phyloP scores from a whole-genome alignment of 495 filamentous ascomycete species.

The Astrocystis sublimbata region DNA sequence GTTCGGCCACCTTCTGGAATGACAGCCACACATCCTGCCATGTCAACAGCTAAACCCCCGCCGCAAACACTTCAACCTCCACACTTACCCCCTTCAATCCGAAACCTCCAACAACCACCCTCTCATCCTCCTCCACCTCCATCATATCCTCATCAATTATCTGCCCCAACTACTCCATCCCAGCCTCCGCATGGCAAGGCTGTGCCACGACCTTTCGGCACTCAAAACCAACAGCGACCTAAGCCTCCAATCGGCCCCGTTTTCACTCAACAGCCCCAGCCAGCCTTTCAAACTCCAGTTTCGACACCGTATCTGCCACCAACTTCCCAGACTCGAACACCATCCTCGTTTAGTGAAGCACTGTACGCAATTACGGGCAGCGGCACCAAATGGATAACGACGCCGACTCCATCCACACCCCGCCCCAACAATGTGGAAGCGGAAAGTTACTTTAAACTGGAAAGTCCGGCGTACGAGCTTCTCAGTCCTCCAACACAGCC shows the following conservation, averaged over 20 bases:
- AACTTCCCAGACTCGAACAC: constrained; percentile 25
- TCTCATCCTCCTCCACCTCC: constrained; percentile 4
- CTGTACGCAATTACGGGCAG: constrained; percentile 37
- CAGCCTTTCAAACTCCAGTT: constrained; percentile 28
- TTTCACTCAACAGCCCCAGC: constrained; percentile 22
- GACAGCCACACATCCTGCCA: constrained; percentile 25
- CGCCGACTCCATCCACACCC: constrained; percentile 50
- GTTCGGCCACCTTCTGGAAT: constrained; percentile 29
- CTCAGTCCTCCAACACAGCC: constrained; percentile 48
- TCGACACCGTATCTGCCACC: constrained; percentile 16
- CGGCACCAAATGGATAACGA: constrained; percentile 51
- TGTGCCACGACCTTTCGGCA: constrained; percentile 36
- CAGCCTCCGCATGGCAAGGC: constrained; percentile 36
- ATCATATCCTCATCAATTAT: constrained; percentile 28
- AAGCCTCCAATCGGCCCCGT: constrained; percentile 30
- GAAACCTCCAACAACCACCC: constrained; percentile 21
- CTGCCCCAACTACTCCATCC: constrained; percentile 29
- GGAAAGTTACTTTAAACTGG: constrained; percentile 30
- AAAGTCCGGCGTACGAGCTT: constrained; percentile 47
- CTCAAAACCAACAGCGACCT: constrained; percentile 43
- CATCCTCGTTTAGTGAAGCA: constrained; percentile 12
- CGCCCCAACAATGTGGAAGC: constrained; percentile 27
- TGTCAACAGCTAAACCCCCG: constrained; percentile 22
- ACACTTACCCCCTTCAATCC: constrained; percentile 20
- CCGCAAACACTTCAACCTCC: constrained; percentile 25